Conservation (phyloP, 164 flowering plant genomes). For the Vitis vinifera region ASM3070453v1 NC_081816.1:7202501-7203000, state of each 20-base stretch:
- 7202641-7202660: too few relatives aligned
- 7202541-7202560: slow-evolving; percentile 60
- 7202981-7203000: too few relatives aligned
- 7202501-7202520: slow-evolving; percentile 72
- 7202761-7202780: slow-evolving; percentile 46
- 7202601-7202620: slow-evolving; percentile 40
- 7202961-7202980: neutral
- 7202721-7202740: slow-evolving; percentile 28
- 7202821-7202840: neutral
- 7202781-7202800: slow-evolving; percentile 4
- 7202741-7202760: slow-evolving; percentile 35
- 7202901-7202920: neutral
- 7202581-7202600: slow-evolving; percentile 66
- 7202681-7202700: too few relatives aligned
- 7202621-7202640: neutral
- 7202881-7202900: too few relatives aligned
- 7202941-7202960: too few relatives aligned
- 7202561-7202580: slow-evolving; percentile 60
- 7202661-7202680: too few relatives aligned
- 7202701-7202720: too few relatives aligned
- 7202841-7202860: slow-evolving; percentile 9
- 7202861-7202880: neutral
- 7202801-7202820: slow-evolving; percentile 4
- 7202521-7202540: slow-evolving; percentile 66
- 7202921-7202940: neutral